Evolutionary conservation across 495 filamentous ascomycete genomes (phyloP), one percentile per base, ranked within the genome.

Genomic region (Umbilicaria muhlenbergii): DNA sequence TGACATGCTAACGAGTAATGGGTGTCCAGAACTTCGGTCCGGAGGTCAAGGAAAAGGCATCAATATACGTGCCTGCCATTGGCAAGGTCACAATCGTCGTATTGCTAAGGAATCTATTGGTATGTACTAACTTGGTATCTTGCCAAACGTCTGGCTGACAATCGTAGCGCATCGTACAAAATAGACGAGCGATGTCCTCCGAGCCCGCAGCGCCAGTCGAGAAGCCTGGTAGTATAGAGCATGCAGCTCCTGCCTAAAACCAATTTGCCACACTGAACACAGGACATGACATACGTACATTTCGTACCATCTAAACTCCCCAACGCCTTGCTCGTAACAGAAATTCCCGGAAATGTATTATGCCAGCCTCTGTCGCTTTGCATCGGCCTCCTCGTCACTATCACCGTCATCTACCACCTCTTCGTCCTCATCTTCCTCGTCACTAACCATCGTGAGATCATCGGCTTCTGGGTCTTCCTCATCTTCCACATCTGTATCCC

Each of bases 11-110:
- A 50, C 42, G 32, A 16, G 12, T 7, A 18, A 21, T 39, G 10
- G 36, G 18, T 13, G n/a, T 36, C 10, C 34, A 81, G 71, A 98
- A 98, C 64, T 98, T 98, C 60, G 78, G 75, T 43, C 74, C 77
- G 0, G 81, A 80, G 41, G 75, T 98, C 37, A 94, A 91, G 64
- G 81, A 92, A 55, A 88, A 83, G 64, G 91, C 91, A 2, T 83
- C 84, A n/a, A 88, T 98, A 53, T 98, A 92, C 48, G 87, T 96
- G 6, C 91, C 91, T 5, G 88, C 87, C 2, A 92, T 92, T 53
- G 91, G 91, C 42, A 98, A 95, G 66, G 91, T 98, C 19, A 98
- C 91, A 1, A 95, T 96, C 58, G 81, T 88, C 11, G 78, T 96
- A 13, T 63, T 98, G 46, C 67, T 95, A 49, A 67, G 91, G 41